Conservation (phyloP, 2,329 filamentous ascomycete genomes). For the Herpotrichia juniperi region DNA sequence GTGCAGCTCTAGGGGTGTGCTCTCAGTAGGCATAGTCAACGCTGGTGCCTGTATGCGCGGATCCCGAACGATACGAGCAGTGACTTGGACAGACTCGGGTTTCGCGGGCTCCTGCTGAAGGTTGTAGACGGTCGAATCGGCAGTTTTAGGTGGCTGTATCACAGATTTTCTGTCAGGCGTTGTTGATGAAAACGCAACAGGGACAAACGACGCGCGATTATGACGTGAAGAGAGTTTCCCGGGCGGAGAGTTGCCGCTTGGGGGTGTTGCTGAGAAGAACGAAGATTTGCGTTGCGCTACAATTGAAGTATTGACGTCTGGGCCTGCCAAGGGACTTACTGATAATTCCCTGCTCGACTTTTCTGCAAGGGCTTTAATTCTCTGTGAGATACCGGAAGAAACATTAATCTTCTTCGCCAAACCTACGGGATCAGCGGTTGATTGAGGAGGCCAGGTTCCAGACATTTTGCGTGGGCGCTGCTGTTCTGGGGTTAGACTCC, state of each 20-base stretch:
- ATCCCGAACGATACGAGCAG: conserved; percentile 80
- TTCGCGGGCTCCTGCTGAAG: conserved; percentile 47
- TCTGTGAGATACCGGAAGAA: conserved; percentile 88
- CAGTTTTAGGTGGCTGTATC: conserved; percentile 23
- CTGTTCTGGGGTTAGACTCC: conserved; percentile 36
- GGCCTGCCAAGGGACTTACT: conserved; percentile 28
- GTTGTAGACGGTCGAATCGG: conserved; percentile 46
- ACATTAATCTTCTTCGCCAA: conserved; percentile 78
- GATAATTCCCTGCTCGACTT: conserved; percentile 57
- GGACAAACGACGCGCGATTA: conserved; percentile 36
- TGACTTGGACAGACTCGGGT: conserved; percentile 85
- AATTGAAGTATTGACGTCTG: conserved; percentile 35
- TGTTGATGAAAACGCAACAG: conserved; percentile 29
- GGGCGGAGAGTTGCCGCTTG: conserved; percentile 31
- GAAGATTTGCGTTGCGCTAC: conserved; percentile 47
- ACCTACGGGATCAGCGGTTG: conserved; percentile 30
- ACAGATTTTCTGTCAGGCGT: conserved; percentile 32
- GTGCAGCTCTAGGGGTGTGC: conserved; percentile 56
- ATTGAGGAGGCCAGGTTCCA: conserved; percentile 36
- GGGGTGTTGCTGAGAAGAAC: conserved; percentile 43
- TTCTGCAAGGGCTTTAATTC: conserved; percentile 92
- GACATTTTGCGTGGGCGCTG: conserved; percentile 32
- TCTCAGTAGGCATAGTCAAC: conserved; percentile 56
- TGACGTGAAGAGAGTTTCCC: conserved; percentile 33
- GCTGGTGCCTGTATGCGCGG: conserved; percentile 43